These are phyloP conservation scores for Syzygium oleosum DNA, from an alignment of 345 rosid genomes.

Conservation along the genomic window DNA sequence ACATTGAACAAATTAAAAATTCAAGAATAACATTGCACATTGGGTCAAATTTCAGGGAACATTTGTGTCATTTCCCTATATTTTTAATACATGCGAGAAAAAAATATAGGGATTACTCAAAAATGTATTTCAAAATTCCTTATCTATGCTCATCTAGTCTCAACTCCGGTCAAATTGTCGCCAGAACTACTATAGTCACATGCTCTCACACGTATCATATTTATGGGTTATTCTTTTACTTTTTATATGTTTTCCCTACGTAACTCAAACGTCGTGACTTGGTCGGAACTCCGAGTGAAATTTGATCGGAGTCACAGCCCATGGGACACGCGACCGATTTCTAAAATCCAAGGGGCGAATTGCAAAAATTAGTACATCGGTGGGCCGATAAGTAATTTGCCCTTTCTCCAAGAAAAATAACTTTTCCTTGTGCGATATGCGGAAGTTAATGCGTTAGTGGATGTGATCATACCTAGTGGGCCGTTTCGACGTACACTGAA, in stretches of 20 bases:
- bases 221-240: neutral
- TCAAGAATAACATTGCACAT: neutral
- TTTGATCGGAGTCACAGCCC: neutral
- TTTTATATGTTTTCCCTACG: neutral
- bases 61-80: neutral
- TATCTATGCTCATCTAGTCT: neutral
- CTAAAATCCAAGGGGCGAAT: neutral
- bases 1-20: too few relatives aligned
- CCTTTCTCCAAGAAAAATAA: neutral
- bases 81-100: neutral
- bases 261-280: neutral
- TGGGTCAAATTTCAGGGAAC: neutral
- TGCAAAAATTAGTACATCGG: neutral
- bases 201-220: neutral
- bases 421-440: neutral
- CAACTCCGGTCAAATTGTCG: neutral
- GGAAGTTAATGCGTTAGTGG: neutral
- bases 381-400: neutral
- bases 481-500: neutral
- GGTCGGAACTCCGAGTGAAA: neutral
- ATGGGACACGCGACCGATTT: neutral
- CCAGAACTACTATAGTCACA: accelerated
- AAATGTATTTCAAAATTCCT: neutral
- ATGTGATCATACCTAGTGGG: neutral
- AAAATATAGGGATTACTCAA: neutral